Conservation (phyloP, 495 filamentous ascomycete species). For the Friedmanniomyces endolithicus region DNA sequence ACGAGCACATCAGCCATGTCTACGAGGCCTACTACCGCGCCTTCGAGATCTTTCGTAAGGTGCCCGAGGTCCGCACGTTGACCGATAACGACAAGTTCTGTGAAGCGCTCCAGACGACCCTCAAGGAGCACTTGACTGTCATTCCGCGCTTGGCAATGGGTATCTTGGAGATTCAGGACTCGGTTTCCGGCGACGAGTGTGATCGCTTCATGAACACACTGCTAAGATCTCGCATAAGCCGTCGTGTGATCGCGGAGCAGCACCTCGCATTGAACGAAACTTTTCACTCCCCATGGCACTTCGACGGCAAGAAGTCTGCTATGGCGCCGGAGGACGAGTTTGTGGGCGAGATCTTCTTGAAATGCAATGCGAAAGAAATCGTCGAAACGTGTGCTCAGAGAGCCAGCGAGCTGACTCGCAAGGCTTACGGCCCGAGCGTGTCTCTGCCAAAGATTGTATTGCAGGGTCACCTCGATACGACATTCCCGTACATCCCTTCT, state of each 20-base stretch:
- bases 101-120: constrained; percentile 59
- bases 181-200: constrained; percentile 64
- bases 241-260: constrained; percentile 93
- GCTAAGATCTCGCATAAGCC: constrained; percentile 84
- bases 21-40: constrained; percentile 95
- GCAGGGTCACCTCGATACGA: constrained; percentile 73
- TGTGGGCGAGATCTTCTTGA: constrained; percentile 89
- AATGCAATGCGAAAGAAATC: constrained; percentile 83
- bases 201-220: constrained; percentile 94
- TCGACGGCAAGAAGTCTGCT: constrained; percentile 47
- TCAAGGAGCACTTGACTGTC: constrained; percentile 80
- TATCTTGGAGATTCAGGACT: constrained; percentile 70
- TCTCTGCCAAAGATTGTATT: constrained; percentile 72
- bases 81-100: constrained; percentile 90
- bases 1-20: constrained; percentile 80
- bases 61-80: constrained; percentile 69
- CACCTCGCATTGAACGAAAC: constrained; percentile 95
- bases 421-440: constrained; percentile 55
- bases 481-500: constrained; percentile 90
- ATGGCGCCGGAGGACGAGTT: constrained; percentile 59
- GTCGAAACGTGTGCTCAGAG: constrained; percentile 68
- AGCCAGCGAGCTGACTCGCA: constrained; percentile 52
- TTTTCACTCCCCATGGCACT: constrained; percentile 87
- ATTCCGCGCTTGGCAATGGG: constrained; percentile 93
- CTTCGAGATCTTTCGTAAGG: constrained; percentile 75